phyloP scores from a whole-genome alignment of 306 rosid species.

The Pterocarpus santalinus region DNA sequence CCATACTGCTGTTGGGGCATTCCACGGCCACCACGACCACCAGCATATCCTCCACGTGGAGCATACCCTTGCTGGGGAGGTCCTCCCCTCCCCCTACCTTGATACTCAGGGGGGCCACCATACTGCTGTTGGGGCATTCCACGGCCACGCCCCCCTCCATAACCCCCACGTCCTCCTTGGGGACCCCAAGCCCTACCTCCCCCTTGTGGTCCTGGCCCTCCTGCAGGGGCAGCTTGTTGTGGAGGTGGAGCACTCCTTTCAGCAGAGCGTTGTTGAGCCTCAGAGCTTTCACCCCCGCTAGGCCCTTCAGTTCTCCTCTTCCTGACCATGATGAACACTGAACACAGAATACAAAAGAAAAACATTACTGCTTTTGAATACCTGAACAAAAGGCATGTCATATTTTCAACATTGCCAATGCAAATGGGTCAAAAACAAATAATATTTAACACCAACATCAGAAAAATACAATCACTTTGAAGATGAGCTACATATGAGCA shows the following conservation, averaged over 20 bases:
- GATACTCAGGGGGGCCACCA: slow-evolving; percentile 71
- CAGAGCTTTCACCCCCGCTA: slow-evolving; percentile 72
- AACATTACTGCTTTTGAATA: not conserved
- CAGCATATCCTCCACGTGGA: slow-evolving; percentile 34
- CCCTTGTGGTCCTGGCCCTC: slow-evolving; percentile 70
- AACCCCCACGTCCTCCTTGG: slow-evolving; percentile 76
- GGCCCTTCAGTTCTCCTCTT: slow-evolving; percentile 80
- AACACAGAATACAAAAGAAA: not conserved
- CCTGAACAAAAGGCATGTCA: not conserved
- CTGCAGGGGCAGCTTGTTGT: slow-evolving; percentile 55
- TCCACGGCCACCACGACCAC: slow-evolving; percentile 54
- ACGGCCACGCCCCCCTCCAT: slow-evolving; percentile 63
- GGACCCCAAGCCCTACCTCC: slow-evolving; percentile 79
- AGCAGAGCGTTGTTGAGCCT: slow-evolving; percentile 65
- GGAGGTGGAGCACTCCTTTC: slow-evolving; percentile 66
- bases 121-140: slow-evolving; percentile 78
- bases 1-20: slow-evolving; percentile 33
- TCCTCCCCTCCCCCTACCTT: slow-evolving; percentile 90
- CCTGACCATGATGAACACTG: slow-evolving; percentile 71
- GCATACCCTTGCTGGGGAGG: slow-evolving; percentile 69
- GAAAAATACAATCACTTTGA: not conserved
- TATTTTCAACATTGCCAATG: not conserved
- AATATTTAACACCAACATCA: not conserved
- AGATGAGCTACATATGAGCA: not conserved
- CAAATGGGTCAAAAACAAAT: not conserved